Percentiles rank a stretch among this genome's conserved stretches.
Evolutionary conservation across 1,284 basidiomycete genomes (phyloP).

Genomic region (Sanguinoderma infundibulare): DNA sequence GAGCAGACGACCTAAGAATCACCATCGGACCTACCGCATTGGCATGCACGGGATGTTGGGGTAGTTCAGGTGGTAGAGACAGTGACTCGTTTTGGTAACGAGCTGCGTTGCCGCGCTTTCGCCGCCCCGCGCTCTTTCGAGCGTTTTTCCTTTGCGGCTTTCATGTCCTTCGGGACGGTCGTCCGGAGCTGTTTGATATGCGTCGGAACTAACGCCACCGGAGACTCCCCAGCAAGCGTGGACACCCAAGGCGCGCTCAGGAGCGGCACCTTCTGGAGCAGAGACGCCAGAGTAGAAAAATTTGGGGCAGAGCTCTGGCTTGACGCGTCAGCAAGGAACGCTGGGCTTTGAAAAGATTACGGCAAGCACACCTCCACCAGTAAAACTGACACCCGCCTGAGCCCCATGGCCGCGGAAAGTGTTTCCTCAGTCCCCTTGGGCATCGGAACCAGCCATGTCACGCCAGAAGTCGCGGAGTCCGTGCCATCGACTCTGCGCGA

Average conservation of each 20-base stretch:
- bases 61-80: not conserved
- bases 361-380: slow-evolving; percentile 58
- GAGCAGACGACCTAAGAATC: not conserved
- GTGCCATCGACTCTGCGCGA: slow-evolving; percentile 12
- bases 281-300: slow-evolving; percentile 40
- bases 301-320: slow-evolving; percentile 44
- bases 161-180: slow-evolving; percentile 80
- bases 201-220: slow-evolving; percentile 60
- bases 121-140: slow-evolving; percentile 57
- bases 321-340: not conserved
- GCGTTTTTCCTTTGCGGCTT: slow-evolving; percentile 67
- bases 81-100: slow-evolving; percentile 10
- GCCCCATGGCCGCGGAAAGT: slow-evolving; percentile 66
- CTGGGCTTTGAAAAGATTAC: not conserved
- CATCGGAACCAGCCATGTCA: slow-evolving; percentile 68
- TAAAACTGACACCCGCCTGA: slow-evolving; percentile 74
- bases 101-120: slow-evolving; percentile 35
- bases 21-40: not conserved
- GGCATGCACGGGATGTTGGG: not conserved
- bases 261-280: slow-evolving; percentile 53
- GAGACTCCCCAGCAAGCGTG: slow-evolving; percentile 18
- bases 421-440: slow-evolving; percentile 71
- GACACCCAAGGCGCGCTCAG: slow-evolving; percentile 70
- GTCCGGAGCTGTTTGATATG: slow-evolving; percentile 89
- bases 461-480: slow-evolving; percentile 21